phyloP scores from a whole-genome alignment of 352 stramenopile genomes.

The Phytophthora kernoviae region DNA sequence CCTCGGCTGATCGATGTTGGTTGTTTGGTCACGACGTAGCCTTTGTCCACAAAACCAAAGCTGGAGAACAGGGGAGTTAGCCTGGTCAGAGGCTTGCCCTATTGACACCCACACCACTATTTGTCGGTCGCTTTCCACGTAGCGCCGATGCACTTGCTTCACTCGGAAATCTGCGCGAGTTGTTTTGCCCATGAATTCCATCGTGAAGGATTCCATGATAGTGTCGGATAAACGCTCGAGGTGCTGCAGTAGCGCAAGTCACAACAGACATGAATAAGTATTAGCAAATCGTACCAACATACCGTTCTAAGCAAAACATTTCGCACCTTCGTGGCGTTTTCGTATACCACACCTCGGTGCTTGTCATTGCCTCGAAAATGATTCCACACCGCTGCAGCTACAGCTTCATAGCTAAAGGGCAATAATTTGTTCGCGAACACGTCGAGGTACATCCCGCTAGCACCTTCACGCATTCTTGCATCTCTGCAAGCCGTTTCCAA shows the following conservation, averaged over 20 bases:
- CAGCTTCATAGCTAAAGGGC: constrained; percentile 32
- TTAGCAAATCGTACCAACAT: constrained; percentile 3
- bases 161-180: constrained; percentile 39
- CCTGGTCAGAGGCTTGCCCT: constrained; percentile 20
- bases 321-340: constrained; percentile 35
- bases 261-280: constrained; percentile 2
- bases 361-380: constrained; percentile 42
- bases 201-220: constrained; percentile 50
- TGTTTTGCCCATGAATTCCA: constrained; percentile 42
- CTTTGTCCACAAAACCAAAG: constrained; percentile 56
- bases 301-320: background rate
- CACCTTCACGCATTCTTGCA: constrained; percentile 35
- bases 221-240: constrained; percentile 39
- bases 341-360: constrained; percentile 35
- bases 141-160: constrained; percentile 46
- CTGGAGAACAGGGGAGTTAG: constrained; percentile 42
- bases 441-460: constrained; percentile 37
- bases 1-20: constrained; percentile 31
- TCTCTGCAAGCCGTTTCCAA: constrained; percentile 30
- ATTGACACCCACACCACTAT: constrained; percentile 56
- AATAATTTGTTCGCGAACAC: constrained; percentile 42
- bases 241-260: constrained; percentile 12
- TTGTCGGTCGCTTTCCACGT: constrained; percentile 37
- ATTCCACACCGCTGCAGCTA: constrained; percentile 35
- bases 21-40: constrained; percentile 61